Evolutionary conservation across 179 eudicot genomes (phyloP).

Genomic region (Beta lomatogona): DNA sequence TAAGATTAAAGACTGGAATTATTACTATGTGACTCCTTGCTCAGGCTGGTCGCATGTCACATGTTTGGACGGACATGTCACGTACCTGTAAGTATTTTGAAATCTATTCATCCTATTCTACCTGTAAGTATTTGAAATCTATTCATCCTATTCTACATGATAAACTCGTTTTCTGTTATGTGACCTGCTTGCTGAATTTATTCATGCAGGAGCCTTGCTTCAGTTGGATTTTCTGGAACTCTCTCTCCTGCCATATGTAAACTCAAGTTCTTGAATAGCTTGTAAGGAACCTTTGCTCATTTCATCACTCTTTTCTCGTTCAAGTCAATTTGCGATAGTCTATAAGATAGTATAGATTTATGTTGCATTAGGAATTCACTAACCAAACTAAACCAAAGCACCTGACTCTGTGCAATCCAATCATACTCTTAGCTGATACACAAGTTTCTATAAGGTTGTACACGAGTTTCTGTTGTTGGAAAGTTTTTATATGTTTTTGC

Average conservation of each 20-base stretch:
- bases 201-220: slow-evolving; percentile 71
- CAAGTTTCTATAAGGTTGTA: background rate
- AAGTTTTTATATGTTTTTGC: background rate
- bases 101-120: background rate
- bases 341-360: background rate
- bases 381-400: background rate
- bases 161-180: background rate
- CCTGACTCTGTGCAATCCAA: no score
- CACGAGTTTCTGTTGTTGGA: background rate
- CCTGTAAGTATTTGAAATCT: slow-evolving; percentile 50
- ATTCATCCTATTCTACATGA: background rate
- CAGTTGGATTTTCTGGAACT: slow-evolving; percentile 81
- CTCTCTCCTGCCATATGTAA: slow-evolving; percentile 78
- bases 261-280: slow-evolving; percentile 65
- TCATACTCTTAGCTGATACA: no score
- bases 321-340: background rate
- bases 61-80: slow-evolving; percentile 71
- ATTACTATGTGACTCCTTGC: slow-evolving; percentile 74
- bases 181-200: slow-evolving; percentile 5
- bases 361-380: background rate
- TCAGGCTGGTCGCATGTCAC: slow-evolving; percentile 87
- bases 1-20: slow-evolving; percentile 69
- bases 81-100: slow-evolving; percentile 59
- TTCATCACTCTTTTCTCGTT: background rate
- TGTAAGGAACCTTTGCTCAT: slow-evolving; percentile 51